Evolutionary conservation across 139 green algal genomes (phyloP).

Genomic region (Chlorella sp.): DNA sequence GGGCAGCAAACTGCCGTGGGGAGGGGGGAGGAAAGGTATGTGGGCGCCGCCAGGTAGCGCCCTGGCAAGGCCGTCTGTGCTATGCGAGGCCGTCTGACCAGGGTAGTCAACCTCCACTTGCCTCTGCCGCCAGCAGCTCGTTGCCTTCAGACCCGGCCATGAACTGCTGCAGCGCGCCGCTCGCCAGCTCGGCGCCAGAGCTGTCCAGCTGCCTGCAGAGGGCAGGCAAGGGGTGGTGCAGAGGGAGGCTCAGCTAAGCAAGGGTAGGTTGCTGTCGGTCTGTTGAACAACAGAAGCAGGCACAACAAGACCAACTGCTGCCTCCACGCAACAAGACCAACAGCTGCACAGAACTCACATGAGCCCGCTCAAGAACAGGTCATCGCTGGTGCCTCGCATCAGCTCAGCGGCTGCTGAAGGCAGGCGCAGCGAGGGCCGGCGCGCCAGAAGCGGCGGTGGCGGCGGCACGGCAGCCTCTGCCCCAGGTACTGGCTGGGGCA

Average conservation of each 20-base stretch:
- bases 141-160: background rate
- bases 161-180: background rate
- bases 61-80: too few relatives aligned
- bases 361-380: background rate
- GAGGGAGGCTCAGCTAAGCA: background rate
- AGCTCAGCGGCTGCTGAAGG: background rate
- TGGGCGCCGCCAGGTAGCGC: too few relatives aligned
- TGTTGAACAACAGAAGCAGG: too few relatives aligned
- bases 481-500: too few relatives aligned
- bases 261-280: too few relatives aligned
- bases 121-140: constrained; percentile 25
- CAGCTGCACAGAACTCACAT: too few relatives aligned
- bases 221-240: background rate
- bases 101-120: too few relatives aligned
- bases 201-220: constrained; percentile 23
- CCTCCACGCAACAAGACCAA: too few relatives aligned
- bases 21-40: background rate
- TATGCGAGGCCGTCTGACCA: too few relatives aligned
- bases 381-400: constrained; percentile 9
- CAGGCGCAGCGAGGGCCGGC: background rate
- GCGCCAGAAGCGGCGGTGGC: background rate
- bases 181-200: background rate
- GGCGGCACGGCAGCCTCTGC: too few relatives aligned
- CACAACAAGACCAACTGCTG: too few relatives aligned
- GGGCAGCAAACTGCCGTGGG: background rate